Percentiles rank a stretch among this genome's conserved stretches.
Conservation (phyloP, 305 asterid species). For the Stenogyne calaminthoides region DNA sequence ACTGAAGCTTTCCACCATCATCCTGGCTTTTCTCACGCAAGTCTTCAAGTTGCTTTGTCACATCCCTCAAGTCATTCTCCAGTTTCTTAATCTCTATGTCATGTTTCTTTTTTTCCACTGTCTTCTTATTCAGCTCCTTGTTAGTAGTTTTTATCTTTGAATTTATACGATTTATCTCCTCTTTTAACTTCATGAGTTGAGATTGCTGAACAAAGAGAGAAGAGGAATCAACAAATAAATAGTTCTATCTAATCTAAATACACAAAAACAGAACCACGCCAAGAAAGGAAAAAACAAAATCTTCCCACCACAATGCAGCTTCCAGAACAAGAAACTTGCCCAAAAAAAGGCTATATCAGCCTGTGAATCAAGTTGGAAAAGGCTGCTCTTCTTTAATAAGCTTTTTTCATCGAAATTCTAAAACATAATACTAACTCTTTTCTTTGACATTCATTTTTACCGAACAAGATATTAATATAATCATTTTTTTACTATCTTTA, state of each 20-base stretch:
- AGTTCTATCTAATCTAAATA: background rate
- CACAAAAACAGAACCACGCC: background rate
- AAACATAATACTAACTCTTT: background rate
- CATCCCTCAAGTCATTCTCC: constrained; percentile 76
- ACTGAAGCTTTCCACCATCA: constrained; percentile 91
- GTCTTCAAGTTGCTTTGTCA: constrained; percentile 78
- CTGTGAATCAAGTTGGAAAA: background rate
- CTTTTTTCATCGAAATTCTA: background rate
- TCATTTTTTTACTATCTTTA: background rate
- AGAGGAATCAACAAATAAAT: constrained; percentile 5
- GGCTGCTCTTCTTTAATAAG: background rate
- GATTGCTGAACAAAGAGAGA: constrained; percentile 67
- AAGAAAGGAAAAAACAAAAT: background rate
- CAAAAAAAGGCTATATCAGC: background rate
- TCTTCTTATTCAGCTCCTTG: constrained; percentile 82
- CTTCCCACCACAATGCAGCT: background rate
- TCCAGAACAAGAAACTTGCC: background rate
- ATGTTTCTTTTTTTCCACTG: constrained; percentile 79
- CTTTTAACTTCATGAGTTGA: constrained; percentile 86
- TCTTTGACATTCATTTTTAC: background rate
- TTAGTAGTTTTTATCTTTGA: constrained; percentile 72
- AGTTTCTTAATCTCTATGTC: constrained; percentile 75
- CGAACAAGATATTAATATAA: background rate
- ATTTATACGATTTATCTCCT: constrained; percentile 78
- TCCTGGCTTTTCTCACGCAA: constrained; percentile 79